Conservation (phyloP, 495 filamentous ascomycete genomes). For the Tuber calosporum region DNA sequence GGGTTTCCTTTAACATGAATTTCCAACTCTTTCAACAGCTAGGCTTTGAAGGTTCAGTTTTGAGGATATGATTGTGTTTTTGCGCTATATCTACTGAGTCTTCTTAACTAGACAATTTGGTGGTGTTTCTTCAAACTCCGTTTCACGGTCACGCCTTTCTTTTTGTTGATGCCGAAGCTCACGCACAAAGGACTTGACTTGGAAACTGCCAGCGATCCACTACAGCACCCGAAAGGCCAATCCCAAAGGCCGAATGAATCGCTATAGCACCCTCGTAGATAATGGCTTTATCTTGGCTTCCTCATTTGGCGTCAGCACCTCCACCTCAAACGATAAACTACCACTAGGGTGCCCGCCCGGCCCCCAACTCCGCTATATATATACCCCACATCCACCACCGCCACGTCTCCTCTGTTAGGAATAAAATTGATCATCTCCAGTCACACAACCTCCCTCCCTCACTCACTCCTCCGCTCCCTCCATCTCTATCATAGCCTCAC, state of each 20-base stretch:
- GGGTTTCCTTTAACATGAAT: slow-evolving; percentile 12
- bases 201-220: neutral
- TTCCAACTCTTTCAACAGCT: neutral
- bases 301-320: slow-evolving; percentile 2
- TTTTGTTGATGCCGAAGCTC: neutral
- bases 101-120: neutral
- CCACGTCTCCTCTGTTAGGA: neutral
- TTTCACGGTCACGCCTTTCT: neutral
- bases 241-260: neutral
- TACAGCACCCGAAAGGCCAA: neutral
- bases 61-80: slow-evolving; percentile 8
- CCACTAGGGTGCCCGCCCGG: neutral
- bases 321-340: neutral
- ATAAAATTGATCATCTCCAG: too few relatives aligned
- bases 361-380: neutral
- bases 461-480: neutral
- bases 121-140: slow-evolving; percentile 11
- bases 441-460: neutral
- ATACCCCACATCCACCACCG: neutral
- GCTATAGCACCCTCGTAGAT: neutral
- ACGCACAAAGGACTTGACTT: neutral
- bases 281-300: neutral
- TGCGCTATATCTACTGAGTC: slow-evolving; percentile 5
- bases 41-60: neutral
- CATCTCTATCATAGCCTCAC: neutral